Percentiles rank a stretch among this genome's conserved stretches.
Evolutionary conservation across 306 rosid genomes (phyloP).

Genomic region (Hippophae rhamnoides): DNA sequence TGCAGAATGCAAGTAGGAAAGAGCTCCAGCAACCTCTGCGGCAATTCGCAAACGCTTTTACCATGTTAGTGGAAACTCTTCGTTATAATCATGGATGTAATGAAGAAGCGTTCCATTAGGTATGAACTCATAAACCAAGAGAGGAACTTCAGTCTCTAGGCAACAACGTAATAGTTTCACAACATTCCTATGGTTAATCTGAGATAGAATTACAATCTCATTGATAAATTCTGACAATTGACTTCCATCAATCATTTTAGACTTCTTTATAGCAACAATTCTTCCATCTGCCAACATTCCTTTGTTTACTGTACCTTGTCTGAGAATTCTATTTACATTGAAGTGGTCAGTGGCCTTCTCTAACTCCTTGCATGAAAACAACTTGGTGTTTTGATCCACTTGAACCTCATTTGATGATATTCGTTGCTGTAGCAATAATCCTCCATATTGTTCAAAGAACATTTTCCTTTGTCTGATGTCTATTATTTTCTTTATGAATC

Average conservation of each 20-base stretch:
- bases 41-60: constrained; percentile 17
- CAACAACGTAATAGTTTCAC: no score
- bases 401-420: constrained; percentile 4
- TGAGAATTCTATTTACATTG: constrained; percentile 5
- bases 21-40: constrained; percentile 12
- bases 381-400: not conserved
- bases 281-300: constrained; percentile 5
- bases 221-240: not conserved
- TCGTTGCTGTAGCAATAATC: not conserved
- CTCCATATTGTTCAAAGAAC: constrained; percentile 4
- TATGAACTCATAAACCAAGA: constrained; percentile 19
- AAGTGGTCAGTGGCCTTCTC: constrained; percentile 5
- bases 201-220: not conserved
- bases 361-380: not conserved
- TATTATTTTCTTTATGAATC: not conserved
- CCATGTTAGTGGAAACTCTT: constrained; percentile 17
- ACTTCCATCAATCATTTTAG: not conserved
- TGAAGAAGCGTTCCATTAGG: constrained; percentile 16
- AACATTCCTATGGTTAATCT: not conserved
- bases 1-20: constrained; percentile 13
- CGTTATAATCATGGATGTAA: constrained; percentile 2
- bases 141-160: constrained; percentile 20
- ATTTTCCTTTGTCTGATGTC: not conserved
- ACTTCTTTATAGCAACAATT: constrained; percentile 7
- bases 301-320: constrained; percentile 4